Evolutionary conservation across 139 green algal genomes (phyloP).

Genomic region (Edaphochlamys debaryana): DNA sequence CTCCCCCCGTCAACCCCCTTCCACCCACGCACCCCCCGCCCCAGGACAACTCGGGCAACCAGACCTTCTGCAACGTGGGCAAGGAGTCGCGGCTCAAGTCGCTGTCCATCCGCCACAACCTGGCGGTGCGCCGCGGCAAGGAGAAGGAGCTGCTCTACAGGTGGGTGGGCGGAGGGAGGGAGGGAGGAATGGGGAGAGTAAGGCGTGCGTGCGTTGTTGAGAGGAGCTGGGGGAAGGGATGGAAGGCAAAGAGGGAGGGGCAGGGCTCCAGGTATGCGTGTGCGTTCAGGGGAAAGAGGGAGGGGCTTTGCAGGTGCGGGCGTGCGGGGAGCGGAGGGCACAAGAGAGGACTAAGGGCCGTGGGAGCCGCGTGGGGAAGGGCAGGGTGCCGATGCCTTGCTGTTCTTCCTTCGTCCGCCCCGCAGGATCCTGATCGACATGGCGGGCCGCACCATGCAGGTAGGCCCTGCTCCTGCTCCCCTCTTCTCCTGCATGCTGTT

Average conservation of each 20-base stretch:
- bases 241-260: neutral
- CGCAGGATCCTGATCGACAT: constrained; percentile 44
- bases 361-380: no score
- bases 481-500: no score
- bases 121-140: constrained; percentile 34
- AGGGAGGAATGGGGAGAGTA: no score
- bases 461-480: neutral
- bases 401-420: no score
- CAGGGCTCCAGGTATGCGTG: neutral
- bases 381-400: no score
- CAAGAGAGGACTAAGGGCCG: no score
- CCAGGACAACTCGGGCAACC: constrained; percentile 1
- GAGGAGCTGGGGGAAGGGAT: no score
- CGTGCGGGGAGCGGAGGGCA: no score
- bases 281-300: neutral
- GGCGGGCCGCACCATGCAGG: constrained; percentile 42
- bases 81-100: constrained; percentile 40
- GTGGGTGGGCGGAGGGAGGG: neutral
- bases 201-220: no score
- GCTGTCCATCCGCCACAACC: constrained; percentile 42
- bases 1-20: no score
- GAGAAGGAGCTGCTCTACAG: constrained; percentile 37
- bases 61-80: constrained; percentile 37
- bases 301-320: no score
- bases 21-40: no score